Conservation (phyloP, 2,329 filamentous ascomycete species). For the Cercospora zeae-maydis region DNA sequence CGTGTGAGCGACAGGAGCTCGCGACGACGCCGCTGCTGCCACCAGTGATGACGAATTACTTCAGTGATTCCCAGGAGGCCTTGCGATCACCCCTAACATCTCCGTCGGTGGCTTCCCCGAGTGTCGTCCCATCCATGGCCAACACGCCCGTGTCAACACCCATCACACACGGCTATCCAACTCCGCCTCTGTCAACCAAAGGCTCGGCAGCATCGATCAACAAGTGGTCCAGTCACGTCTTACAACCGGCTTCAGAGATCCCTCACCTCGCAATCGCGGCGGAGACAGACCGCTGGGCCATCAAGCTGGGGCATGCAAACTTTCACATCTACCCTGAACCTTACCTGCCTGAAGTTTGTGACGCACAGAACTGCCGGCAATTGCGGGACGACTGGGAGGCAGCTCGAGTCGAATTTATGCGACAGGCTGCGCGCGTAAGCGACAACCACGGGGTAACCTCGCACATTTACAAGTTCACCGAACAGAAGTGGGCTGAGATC, state of each 20-base stretch:
- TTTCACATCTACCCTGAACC: slow-evolving; percentile 83
- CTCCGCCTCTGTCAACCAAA: slow-evolving; percentile 72
- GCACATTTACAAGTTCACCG: slow-evolving; percentile 79
- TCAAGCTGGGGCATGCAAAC: slow-evolving; percentile 85
- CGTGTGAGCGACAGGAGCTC: slow-evolving; percentile 55
- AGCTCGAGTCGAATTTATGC: slow-evolving; percentile 81
- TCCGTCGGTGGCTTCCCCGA: slow-evolving; percentile 67
- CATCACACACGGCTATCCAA: slow-evolving; percentile 51
- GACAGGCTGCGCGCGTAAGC: slow-evolving; percentile 79
- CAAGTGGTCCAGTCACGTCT: slow-evolving; percentile 47
- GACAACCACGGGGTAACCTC: slow-evolving; percentile 90
- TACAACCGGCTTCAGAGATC: slow-evolving; percentile 56
- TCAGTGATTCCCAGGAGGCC: slow-evolving; percentile 49
- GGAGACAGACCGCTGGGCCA: slow-evolving; percentile 63
- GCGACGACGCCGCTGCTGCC: slow-evolving; percentile 82
- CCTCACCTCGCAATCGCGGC: slow-evolving; percentile 58
- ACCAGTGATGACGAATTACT: slow-evolving; percentile 65
- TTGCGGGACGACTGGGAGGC: slow-evolving; percentile 77
- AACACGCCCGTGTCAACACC: slow-evolving; percentile 50
- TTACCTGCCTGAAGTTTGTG: slow-evolving; percentile 64
- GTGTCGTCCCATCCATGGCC: slow-evolving; percentile 42
- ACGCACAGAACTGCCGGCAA: slow-evolving; percentile 57
- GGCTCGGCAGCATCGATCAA: slow-evolving; percentile 75
- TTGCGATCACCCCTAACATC: slow-evolving; percentile 82
- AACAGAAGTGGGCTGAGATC: slow-evolving; percentile 82